These are phyloP conservation scores for Domatiomyces catenatus DNA, from an alignment of 2,329 filamentous ascomycete species.

Conservation along the genomic window DNA sequence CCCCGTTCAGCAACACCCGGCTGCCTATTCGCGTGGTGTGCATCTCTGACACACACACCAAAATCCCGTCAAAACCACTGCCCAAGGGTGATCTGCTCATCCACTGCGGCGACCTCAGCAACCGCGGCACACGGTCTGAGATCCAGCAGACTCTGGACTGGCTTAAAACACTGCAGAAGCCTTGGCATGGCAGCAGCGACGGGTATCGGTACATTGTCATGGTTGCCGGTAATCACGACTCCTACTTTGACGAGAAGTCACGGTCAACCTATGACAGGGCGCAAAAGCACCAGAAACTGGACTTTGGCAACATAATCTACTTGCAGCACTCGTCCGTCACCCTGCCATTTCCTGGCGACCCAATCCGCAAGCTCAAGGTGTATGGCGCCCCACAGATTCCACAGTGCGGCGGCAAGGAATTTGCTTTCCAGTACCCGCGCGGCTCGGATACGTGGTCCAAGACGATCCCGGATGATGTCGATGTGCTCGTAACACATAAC, in stretches of 20 bases:
- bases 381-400: conserved; percentile 76
- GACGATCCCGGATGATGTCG: conserved; percentile 54
- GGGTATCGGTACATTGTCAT: conserved; percentile 69
- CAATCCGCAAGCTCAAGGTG: conserved; percentile 47
- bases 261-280: conserved; percentile 40
- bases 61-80: conserved; percentile 27
- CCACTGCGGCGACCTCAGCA: conserved; percentile 74
- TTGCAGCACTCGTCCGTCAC: conserved; percentile 54
- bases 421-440: conserved; percentile 62
- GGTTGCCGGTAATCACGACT: conserved; percentile 79
- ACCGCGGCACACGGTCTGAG: conserved; percentile 53
- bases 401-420: conserved; percentile 51
- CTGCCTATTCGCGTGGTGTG: conserved; percentile 62
- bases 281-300: conserved; percentile 36
- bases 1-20: conserved; percentile 28
- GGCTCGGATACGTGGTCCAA: conserved; percentile 55
- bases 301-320: conserved; percentile 58
- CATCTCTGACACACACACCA: conserved; percentile 75
- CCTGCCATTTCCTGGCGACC: conserved; percentile 39
- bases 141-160: conserved; percentile 77
- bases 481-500: conserved; percentile 68
- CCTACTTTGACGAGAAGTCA: conserved; percentile 58
- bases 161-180: conserved; percentile 44
- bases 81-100: conserved; percentile 73
- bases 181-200: conserved; percentile 13